A percentile compares a stretch with the other conserved stretches of the same genome.
These are phyloP conservation scores for Jacaranda copaia DNA, from an alignment of 257 asterid genomes.

Conservation along the genomic window DNA sequence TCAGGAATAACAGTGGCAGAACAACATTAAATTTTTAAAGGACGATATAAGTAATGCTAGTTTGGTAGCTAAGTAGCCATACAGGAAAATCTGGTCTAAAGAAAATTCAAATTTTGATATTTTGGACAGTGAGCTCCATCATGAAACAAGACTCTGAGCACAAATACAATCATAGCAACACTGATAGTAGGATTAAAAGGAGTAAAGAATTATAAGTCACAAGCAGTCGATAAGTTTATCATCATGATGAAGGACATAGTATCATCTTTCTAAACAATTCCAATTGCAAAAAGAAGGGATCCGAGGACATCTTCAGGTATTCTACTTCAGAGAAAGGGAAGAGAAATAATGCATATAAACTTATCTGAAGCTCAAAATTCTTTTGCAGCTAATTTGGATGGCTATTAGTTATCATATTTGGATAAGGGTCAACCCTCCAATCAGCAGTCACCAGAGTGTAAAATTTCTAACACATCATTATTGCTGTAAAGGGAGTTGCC, in stretches of 20 bases:
- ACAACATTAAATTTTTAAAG: not conserved
- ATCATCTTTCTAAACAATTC: not conserved
- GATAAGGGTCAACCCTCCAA: not conserved
- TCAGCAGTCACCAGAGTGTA: not conserved
- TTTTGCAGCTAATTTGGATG: not conserved
- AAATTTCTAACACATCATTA: constrained; percentile 19
- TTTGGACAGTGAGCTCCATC: not conserved
- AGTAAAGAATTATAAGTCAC: not conserved
- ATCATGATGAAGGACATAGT: not conserved
- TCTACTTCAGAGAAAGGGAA: not conserved
- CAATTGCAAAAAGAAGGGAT: not conserved
- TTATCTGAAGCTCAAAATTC: constrained; percentile 18
- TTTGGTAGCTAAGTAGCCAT: not conserved
- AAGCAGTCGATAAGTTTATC: not conserved
- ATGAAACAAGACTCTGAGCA: not conserved
- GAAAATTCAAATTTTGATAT: not conserved
- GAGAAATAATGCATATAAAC: too few species aligned
- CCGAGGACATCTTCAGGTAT: not conserved
- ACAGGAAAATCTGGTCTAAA: not conserved
- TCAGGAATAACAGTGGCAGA: too few species aligned
- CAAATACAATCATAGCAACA: not conserved
- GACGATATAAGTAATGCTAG: not conserved
- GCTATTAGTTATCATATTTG: not conserved
- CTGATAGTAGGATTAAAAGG: not conserved
- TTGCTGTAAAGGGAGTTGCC: not conserved